Conservation (phyloP, 345 rosid species). For the Eucalyptus urophylla region DNA sequence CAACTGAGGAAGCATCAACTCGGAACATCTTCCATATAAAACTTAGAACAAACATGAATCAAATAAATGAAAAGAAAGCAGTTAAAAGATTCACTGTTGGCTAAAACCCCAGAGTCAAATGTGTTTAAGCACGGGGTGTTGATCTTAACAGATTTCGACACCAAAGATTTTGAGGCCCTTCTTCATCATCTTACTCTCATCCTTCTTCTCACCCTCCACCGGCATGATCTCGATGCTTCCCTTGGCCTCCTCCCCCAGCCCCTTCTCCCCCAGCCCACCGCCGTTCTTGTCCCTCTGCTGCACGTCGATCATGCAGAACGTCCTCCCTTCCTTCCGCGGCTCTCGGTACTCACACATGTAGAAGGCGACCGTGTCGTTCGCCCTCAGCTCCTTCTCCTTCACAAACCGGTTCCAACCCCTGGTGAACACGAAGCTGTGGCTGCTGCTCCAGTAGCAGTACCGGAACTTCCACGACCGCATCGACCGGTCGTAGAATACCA, state of each 20-base stretch:
- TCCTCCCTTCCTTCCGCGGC: neutral
- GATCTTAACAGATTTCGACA: slow-evolving; percentile 7
- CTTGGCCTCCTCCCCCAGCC: neutral
- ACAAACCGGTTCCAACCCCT: slow-evolving; percentile 81
- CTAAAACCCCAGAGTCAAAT: neutral
- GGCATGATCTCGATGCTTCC: neutral
- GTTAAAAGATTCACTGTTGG: neutral
- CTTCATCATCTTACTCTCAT: neutral
- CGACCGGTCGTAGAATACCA: slow-evolving; percentile 42
- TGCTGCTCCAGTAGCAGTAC: slow-evolving; percentile 86
- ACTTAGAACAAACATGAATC: neutral
- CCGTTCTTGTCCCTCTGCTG: neutral
- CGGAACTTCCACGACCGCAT: slow-evolving; percentile 77
- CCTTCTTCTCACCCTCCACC: neutral
- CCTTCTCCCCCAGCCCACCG: neutral
- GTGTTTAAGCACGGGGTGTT: neutral
- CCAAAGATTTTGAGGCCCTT: slow-evolving; percentile 35
- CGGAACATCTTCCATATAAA: neutral
- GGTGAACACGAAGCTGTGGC: slow-evolving; percentile 82
- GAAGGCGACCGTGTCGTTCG: slow-evolving; percentile 40
- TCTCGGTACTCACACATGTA: slow-evolving; percentile 15
- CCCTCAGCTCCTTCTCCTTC: slow-evolving; percentile 48
- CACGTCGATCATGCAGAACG: slow-evolving; percentile 29
- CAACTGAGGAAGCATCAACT: neutral
- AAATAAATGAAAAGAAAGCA: neutral